Percentiles rank a stretch among this genome's conserved stretches.
Evolutionary conservation across 2,329 filamentous ascomycete genomes (phyloP).

Genomic region (Tolypocladium endophyticum): DNA sequence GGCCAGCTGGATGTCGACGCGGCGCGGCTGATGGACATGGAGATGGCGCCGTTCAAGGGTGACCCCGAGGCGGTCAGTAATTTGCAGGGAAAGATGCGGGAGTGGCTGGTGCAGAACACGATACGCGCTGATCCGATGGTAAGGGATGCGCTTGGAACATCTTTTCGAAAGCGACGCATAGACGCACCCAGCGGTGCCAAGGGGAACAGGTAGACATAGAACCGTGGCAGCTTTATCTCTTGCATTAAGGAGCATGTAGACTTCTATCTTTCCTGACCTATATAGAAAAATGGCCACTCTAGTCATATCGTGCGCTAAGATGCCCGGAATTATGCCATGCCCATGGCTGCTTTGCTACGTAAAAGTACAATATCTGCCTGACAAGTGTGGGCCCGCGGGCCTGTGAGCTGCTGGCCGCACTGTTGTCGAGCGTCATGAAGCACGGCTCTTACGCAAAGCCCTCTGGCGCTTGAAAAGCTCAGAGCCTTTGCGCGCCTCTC

Average conservation of each 20-base stretch:
- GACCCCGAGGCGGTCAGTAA: conserved; percentile 54
- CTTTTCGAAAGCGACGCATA: conserved; percentile 50
- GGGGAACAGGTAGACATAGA: conserved; percentile 30
- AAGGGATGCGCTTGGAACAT: conserved; percentile 61
- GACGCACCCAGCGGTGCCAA: conserved; percentile 53
- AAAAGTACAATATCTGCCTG: neutral
- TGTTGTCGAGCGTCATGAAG: neutral
- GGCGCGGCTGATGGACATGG: conserved; percentile 59
- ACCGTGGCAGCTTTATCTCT: neutral
- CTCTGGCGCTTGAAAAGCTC: neutral
- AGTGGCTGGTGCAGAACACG: conserved; percentile 82
- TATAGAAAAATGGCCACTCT: neutral
- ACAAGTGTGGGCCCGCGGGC: neutral
- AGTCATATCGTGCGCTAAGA: neutral
- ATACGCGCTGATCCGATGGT: conserved; percentile 74
- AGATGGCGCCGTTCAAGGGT: conserved; percentile 71
- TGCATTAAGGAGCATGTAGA: neutral
- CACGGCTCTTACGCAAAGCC: neutral
- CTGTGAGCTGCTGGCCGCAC: neutral
- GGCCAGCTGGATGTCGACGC: conserved; percentile 59
- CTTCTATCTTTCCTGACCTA: neutral
- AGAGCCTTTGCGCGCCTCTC: conserved; percentile 46
- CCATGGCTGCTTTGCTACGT: neutral
- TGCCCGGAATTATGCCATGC: too few relatives aligned
- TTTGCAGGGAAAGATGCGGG: conserved; percentile 58